These are phyloP conservation scores for Geotrichum carabidarum DNA, from an alignment of 1,139 yeast genomes.

Conservation along the genomic window DNA sequence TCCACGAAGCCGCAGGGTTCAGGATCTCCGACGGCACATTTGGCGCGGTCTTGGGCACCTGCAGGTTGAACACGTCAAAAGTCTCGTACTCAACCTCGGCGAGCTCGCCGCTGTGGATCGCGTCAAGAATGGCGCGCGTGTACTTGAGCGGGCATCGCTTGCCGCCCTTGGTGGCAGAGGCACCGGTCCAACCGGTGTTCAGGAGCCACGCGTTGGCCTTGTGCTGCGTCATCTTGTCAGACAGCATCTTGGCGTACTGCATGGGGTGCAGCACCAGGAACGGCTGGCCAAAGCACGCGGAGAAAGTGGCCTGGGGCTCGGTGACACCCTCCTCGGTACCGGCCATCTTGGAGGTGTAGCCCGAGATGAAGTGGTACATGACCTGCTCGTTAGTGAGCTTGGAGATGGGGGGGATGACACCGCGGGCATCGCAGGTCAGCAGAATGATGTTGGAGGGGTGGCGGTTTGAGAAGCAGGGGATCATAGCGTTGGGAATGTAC, in stretches of 20 bases:
- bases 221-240: slow-evolving; percentile 86
- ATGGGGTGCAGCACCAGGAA: slow-evolving; percentile 97
- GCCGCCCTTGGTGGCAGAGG: slow-evolving; percentile 89
- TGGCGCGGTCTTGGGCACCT: slow-evolving; percentile 75
- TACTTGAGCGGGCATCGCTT: slow-evolving; percentile 96
- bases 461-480: slow-evolving; percentile 83
- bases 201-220: slow-evolving; percentile 93
- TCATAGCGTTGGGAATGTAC: slow-evolving; percentile 90
- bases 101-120: slow-evolving; percentile 89
- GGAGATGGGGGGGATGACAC: slow-evolving; percentile 96
- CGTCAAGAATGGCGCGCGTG: slow-evolving; percentile 94
- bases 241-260: slow-evolving; percentile 94
- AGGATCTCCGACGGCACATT: slow-evolving; percentile 80
- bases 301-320: slow-evolving; percentile 96
- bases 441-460: slow-evolving; percentile 92
- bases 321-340: slow-evolving; percentile 99
- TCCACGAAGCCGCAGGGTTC: slow-evolving; percentile 86
- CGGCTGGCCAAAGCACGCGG: slow-evolving; percentile 99
- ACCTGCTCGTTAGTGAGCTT: slow-evolving; percentile 92
- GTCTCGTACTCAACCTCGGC: slow-evolving; percentile 74
- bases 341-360: slow-evolving; percentile 99
- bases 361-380: slow-evolving; percentile 97
- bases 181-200: slow-evolving; percentile 98
- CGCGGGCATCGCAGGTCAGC: slow-evolving; percentile 96
- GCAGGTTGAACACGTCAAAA: slow-evolving; percentile 82